Evolutionary conservation across 805 yeast species (phyloP).

Genomic region (Metschnikowia vanudenii): DNA sequence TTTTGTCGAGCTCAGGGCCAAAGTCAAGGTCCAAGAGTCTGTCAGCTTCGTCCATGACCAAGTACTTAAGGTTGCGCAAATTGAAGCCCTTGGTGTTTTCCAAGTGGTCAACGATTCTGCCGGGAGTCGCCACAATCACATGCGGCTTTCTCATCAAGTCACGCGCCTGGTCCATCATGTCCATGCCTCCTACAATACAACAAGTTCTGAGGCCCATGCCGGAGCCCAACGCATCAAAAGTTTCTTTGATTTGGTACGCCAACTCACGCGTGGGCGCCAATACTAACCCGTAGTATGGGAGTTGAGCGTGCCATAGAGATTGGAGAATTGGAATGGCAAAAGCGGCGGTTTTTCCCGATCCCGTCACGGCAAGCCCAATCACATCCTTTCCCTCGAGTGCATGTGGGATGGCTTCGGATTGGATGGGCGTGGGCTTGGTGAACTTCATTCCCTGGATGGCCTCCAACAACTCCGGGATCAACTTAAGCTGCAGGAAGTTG

Average conservation of each 20-base stretch:
- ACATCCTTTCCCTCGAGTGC: slow-evolving; percentile 89
- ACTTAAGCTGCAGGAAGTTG: slow-evolving; percentile 55
- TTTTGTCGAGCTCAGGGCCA: slow-evolving; percentile 89
- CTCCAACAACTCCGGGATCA: slow-evolving; percentile 76
- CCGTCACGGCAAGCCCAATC: slow-evolving; percentile 96
- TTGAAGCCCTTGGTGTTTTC: slow-evolving; percentile 90
- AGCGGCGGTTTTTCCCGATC: slow-evolving; percentile 98
- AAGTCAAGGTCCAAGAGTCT: slow-evolving; percentile 93
- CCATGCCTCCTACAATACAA: slow-evolving; percentile 97
- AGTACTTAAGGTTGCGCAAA: slow-evolving; percentile 69
- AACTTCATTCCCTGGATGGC: slow-evolving; percentile 75
- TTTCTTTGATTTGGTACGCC: slow-evolving; percentile 87
- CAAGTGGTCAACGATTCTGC: slow-evolving; percentile 88
- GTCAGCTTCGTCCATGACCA: slow-evolving; percentile 98
- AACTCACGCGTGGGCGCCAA: slow-evolving; percentile 84
- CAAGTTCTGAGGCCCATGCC: slow-evolving; percentile 89
- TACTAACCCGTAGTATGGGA: slow-evolving; percentile 85
- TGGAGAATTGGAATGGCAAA: slow-evolving; percentile 95
- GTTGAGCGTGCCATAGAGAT: slow-evolving; percentile 83
- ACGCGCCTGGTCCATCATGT: slow-evolving; percentile 95
- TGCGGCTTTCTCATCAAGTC: slow-evolving; percentile 94
- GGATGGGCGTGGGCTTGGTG: slow-evolving; percentile 89
- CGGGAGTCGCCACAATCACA: slow-evolving; percentile 93
- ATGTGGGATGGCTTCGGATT: slow-evolving; percentile 84
- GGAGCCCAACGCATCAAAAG: slow-evolving; percentile 90